Evolutionary conservation across 2,329 filamentous ascomycete genomes (phyloP), one percentile per base, ranked within the genome.

Genomic region (Neophaeococcomyces aloes): DNA sequence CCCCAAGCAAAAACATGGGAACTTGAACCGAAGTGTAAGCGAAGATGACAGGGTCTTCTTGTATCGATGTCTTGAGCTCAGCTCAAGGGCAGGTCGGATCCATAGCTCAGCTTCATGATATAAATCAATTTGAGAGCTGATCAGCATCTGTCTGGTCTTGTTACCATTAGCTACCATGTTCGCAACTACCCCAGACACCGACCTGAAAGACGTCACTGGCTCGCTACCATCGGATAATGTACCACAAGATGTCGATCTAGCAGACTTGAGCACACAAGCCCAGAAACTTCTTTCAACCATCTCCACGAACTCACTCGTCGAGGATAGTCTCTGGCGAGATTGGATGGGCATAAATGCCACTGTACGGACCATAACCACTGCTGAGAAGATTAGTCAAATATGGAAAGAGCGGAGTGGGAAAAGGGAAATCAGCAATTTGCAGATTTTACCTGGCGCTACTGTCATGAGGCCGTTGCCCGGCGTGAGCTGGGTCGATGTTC

Each of bases 311-410:
- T 18, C 7, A 21, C 27, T 46, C 33, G 30, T 33, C 4, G 14
- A 25, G 2, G 29, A 53, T 38, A 52, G 49, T 7, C 32, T 58
- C 2, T 58, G 55, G 55, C 47, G 51, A 4, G 56, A 58, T 34
- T 42, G 44, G 19, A 52, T 53, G 35, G 51, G 52, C 7, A 23
- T 58, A 17, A 58, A 47, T 2, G 55, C 55, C 23, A 51, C 49
- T 4, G 17, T 50, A 7, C 49, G 55, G 30, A 58, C 52, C 5
- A 51, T 56, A 41, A 48, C 48, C 18, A 34, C 45, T 7, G 40
- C 47, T 13, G 34, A 43, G 15, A 33, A 38, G 19, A 49, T 58
- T 17, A 18, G 42, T 5, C 27, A 46, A 15, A 47, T 44, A 13
- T 57, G 52, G 53, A 55, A 45, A n/a, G 38, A 36, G 18, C 42